A percentile compares a stretch with the other conserved stretches of the same genome.
Conservation (phyloP, 148 eudicot species). For the Camellia granthamiana region DNA sequence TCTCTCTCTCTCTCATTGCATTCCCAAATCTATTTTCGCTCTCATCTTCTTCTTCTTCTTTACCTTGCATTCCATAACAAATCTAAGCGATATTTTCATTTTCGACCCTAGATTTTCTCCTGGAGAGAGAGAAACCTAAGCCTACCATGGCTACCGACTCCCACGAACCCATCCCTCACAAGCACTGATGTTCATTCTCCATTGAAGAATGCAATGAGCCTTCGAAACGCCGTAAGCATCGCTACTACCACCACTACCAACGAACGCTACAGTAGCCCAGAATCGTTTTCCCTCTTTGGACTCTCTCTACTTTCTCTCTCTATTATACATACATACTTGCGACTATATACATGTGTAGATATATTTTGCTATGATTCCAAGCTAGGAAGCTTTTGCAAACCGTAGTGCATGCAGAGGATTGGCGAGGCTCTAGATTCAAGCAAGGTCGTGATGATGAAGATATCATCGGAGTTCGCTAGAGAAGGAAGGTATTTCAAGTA, state of each 20-base stretch:
- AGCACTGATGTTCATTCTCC: slow-evolving; percentile 53
- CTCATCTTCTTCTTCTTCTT: no score
- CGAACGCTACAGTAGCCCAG: no score
- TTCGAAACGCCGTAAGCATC: slow-evolving; percentile 77
- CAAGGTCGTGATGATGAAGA: slow-evolving; percentile 34
- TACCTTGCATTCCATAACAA: no score
- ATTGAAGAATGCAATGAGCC: slow-evolving; percentile 47
- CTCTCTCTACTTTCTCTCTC: background rate
- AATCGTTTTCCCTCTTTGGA: no score
- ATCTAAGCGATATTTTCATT: no score
- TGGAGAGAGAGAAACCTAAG: background rate
- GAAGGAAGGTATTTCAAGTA: slow-evolving; percentile 63
- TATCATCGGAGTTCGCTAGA: slow-evolving; percentile 64
- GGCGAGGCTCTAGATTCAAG: slow-evolving; percentile 79
- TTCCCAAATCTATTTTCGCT: no score
- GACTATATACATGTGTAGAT: background rate
- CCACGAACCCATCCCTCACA: slow-evolving; percentile 52
- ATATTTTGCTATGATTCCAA: slow-evolving; percentile 36
- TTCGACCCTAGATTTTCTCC: no score
- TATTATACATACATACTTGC: background rate
- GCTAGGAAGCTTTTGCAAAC: slow-evolving; percentile 74
- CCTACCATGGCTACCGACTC: slow-evolving; percentile 30
- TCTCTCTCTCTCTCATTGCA: no score
- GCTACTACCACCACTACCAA: slow-evolving; percentile 30
- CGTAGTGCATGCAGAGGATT: slow-evolving; percentile 44